Conservation (phyloP, 2,329 filamentous ascomycete genomes). For the Nemania diffusa region DNA sequence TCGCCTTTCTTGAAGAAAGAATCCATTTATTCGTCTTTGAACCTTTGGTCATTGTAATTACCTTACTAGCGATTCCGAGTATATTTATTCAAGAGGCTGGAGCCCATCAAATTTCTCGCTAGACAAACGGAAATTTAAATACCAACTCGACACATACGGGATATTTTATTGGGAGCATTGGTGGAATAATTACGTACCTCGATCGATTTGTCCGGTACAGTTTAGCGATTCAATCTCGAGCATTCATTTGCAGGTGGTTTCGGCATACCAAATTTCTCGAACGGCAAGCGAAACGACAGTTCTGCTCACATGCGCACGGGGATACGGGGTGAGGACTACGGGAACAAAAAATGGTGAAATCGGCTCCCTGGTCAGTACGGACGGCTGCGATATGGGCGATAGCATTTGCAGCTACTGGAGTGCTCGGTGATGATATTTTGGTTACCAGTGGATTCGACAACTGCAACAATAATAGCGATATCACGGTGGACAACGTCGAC, state of each 20-base stretch:
- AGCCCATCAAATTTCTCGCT: constrained; percentile 9
- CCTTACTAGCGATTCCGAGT: constrained; percentile 25
- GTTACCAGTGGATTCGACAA: constrained; percentile 82
- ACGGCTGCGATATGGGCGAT: constrained; percentile 50
- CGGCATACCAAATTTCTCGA: constrained; percentile 3
- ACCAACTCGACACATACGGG: constrained; percentile 25
- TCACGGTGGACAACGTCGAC: constrained; percentile 78
- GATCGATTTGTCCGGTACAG: constrained; percentile 34
- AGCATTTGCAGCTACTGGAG: constrained; percentile 55
- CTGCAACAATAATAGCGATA: constrained; percentile 69
- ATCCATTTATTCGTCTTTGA: constrained; percentile 34
- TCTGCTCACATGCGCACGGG: constrained; percentile 8
- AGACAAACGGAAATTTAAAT: constrained; percentile 13
- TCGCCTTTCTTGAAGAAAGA: constrained; percentile 38
- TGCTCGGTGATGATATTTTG: constrained; percentile 75
- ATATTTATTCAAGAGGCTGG: constrained; percentile 31
- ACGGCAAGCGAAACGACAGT: background rate
- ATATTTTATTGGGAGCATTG: background rate
- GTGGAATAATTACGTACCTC: constrained; percentile 15
- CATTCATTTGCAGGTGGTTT: constrained; percentile 31
- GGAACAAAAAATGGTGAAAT: constrained; percentile 44
- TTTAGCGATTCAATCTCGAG: constrained; percentile 38
- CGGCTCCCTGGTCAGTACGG: constrained; percentile 45
- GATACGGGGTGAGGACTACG: background rate
- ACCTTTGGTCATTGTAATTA: constrained; percentile 36